Evolutionary conservation across 768 basidiomycete genomes (phyloP), one percentile per base, ranked within the genome.

Genomic region (Tricholomella constricta): DNA sequence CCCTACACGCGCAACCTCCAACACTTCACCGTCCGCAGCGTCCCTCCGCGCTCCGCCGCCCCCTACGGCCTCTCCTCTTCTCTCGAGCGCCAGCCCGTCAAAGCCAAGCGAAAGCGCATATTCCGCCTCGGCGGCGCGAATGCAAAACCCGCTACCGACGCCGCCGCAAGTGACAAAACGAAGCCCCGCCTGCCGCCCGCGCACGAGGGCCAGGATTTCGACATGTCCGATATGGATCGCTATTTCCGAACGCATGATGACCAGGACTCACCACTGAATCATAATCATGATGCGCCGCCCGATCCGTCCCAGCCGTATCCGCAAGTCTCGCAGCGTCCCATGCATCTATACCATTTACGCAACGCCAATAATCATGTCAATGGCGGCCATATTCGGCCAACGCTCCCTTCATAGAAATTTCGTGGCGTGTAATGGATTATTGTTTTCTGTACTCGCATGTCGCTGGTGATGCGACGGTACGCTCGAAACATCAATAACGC

Each of bases 11-110:
- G 93, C 48, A 86, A 88, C 12, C 78, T 94, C 25, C 87, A 89
- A 54, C 94, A 97, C 69, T 95, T 96, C 67, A 92, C 94, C 1
- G 93, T 97, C 11, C 82, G 94, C 27, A 92, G 91, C 53, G 90
- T 88, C 20, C 94, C 93, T 0, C 89, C 86, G 17, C 75, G 83
- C 27, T 63, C 61, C 9, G 64, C 66, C 7, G 66, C 69, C 22
- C 47, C 64, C 2, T 55, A 54, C 20, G 56, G 59, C 14, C 32
- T 56, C 4, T 47, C 54, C 12, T 50, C 58, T 41, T 51, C 52
- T 27, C 40, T 60, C 29, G 81, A 84, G 50, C 74, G 76, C 23
- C 83, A 75, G 44, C 82, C 84, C 2, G 74, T 84, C 11, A 91
- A 88, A 63, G 94, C 91, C 10, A 81, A 75, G 59, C 73, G 94